Conservation (phyloP, 768 basidiomycete species). For the Amanita exitialis region DNA sequence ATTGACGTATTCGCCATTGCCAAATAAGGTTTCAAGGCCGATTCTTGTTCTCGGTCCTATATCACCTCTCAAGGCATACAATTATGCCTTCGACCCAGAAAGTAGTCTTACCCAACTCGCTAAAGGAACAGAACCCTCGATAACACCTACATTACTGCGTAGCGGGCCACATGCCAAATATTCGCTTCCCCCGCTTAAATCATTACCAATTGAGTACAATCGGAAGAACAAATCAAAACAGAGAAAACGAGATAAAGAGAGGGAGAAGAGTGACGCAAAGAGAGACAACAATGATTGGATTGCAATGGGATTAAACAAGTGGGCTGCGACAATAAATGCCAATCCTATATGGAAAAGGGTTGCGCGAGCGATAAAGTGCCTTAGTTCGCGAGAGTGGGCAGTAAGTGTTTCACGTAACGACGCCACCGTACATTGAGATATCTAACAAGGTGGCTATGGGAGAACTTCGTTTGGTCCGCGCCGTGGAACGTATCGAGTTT, state of each 20-base stretch:
- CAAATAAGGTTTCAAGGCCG: conserved; percentile 8
- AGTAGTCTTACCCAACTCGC: conserved; percentile 4
- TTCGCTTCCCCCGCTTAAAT: conserved; percentile 43
- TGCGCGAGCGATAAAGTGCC: conserved; percentile 61
- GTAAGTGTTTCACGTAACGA: conserved; percentile 30
- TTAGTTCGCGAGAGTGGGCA: conserved; percentile 76
- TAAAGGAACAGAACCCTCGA: conserved; percentile 2
- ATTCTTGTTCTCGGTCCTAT: conserved; percentile 21
- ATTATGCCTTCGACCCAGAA: conserved; percentile 2
- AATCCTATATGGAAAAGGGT: conserved; percentile 72
- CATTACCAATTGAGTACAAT: conserved; percentile 43
- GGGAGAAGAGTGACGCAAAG: conserved; percentile 29
- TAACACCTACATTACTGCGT: conserved; percentile 17
- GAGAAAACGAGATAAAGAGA: conserved; percentile 38
- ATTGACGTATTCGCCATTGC: conserved; percentile 7
- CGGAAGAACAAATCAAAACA: conserved; percentile 26
- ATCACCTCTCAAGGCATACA: conserved; percentile 7
- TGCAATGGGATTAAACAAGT: conserved; percentile 57
- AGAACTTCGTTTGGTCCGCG: conserved; percentile 69
- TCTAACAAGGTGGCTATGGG: conserved; percentile 58
- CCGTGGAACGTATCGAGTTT: conserved; percentile 76
- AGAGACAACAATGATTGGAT: conserved; percentile 41
- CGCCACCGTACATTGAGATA: not conserved
- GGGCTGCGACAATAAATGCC: conserved; percentile 65
- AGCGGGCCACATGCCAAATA: conserved; percentile 37